A percentile compares a stretch with the other conserved stretches of the same genome.
phyloP scores from a whole-genome alignment of 345 rosid genomes.

The Adansonia digitata region DNA sequence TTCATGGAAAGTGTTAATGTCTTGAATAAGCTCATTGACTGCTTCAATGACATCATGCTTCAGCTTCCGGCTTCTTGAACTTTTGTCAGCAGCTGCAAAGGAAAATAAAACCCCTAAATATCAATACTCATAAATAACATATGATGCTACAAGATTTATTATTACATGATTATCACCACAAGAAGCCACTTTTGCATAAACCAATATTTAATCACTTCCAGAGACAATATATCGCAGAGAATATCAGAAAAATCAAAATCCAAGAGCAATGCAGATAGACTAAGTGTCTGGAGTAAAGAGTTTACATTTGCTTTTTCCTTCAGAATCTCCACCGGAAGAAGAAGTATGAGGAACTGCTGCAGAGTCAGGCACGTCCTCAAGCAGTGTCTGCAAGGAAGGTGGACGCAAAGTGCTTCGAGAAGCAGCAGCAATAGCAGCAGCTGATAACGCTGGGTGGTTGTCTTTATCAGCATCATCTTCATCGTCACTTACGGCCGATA shows the following conservation, averaged over 20 bases:
- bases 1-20: conserved; percentile 85
- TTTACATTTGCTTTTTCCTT: conserved; percentile 90
- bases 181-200: background rate
- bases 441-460: conserved; percentile 66
- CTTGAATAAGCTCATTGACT: conserved; percentile 87
- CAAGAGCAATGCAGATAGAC: background rate
- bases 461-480: conserved; percentile 50
- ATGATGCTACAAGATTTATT: background rate
- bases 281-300: background rate
- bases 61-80: conserved; percentile 76
- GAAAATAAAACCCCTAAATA: conserved; percentile 23
- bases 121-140: background rate
- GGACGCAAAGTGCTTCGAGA: conserved; percentile 88
- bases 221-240: background rate
- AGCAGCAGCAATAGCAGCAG: conserved; percentile 89
- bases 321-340: conserved; percentile 98
- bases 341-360: conserved; percentile 61
- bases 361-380: conserved; percentile 75
- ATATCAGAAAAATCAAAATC: background rate
- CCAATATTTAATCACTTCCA: background rate
- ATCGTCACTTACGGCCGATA: conserved; percentile 72
- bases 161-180: background rate
- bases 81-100: conserved; percentile 84
- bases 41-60: conserved; percentile 98
- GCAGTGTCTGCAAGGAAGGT: conserved; percentile 86